These are phyloP conservation scores for Ilex paraguariensis DNA, from an alignment of 305 asterid genomes.

Conservation along the genomic window DNA sequence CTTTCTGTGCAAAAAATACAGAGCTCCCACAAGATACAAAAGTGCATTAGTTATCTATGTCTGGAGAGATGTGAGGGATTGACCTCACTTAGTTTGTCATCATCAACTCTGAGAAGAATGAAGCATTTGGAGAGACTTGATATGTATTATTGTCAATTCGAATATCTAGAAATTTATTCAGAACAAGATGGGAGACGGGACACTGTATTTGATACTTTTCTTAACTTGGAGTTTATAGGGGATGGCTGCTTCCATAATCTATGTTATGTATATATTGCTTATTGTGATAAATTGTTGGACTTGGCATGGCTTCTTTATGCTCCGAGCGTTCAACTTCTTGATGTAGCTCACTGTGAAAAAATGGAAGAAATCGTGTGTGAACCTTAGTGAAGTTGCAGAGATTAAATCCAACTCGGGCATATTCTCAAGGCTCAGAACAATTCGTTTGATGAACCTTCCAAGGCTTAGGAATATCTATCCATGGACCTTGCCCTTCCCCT, in stretches of 20 bases:
- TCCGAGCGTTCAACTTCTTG: neutral
- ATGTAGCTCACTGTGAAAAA: neutral
- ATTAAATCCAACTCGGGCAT: neutral
- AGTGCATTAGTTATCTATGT: neutral
- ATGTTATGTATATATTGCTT: too few relatives aligned
- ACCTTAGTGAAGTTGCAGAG: neutral
- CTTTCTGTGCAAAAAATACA: neutral
- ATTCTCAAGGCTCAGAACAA: too few relatives aligned
- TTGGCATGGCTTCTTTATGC: neutral
- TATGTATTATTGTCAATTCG: too few relatives aligned
- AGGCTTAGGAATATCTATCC: neutral
- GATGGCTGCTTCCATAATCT: too few relatives aligned
- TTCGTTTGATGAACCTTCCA: neutral
- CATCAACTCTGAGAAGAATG: neutral
- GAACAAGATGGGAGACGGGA: too few relatives aligned
- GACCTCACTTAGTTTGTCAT: neutral
- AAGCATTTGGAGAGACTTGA: neutral
- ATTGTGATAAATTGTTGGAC: too few relatives aligned
- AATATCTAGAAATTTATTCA: too few relatives aligned
- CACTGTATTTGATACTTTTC: too few relatives aligned
- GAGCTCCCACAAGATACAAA: neutral
- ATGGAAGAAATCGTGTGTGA: neutral
- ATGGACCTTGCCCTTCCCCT: neutral
- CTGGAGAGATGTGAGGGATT: neutral
- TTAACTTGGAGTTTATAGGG: too few relatives aligned